Evolutionary conservation across 2,329 filamentous ascomycete genomes (phyloP), one percentile per base, ranked within the genome.

Genomic region (Aspergillus sp.): DNA sequence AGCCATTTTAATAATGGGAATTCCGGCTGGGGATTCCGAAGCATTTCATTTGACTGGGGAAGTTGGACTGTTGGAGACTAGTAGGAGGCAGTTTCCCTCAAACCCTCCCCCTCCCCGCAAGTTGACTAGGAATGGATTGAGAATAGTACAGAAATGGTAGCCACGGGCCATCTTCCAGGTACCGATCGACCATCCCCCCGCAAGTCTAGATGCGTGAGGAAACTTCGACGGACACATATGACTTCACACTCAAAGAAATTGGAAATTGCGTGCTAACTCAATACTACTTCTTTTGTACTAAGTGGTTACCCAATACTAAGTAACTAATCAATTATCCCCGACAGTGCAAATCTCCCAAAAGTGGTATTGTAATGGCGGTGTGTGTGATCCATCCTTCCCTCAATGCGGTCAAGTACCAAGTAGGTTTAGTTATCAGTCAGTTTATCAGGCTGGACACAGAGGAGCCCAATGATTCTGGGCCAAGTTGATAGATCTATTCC

Each of bases 141-240:
- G 58, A 51, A 57, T 63, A 60, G 32, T 36, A 15, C 12, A 4
- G 5, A 15, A 12, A 36, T 8, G 10, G 12, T 13, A 36, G 60
- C n/a, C 15, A 50, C 57, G 57, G 57, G 54, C 51, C 50, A 57
- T 59, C 61, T 63, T 65, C 63, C 66, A 63, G 66, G 61, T 49
- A 67, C 61, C 60, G 68, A 67, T 69, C 64, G 63, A 48, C 65
- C 56, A 57, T 55, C 65, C 63, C 61, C 65, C 32, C 32, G 32
- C 32, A 36, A 67, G 58, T 55, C 58, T 48, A 45, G 39, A 55
- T 21, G 56, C 59, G 59, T 57, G 50, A 48, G 58, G 41, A 45
- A 45, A 21, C 10, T 45, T 45, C 41, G 41, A 17, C 41, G 19
- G 41, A 30, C 28, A 30, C 25, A 45, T 17, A 45, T 61, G 50